Conservation (phyloP, 345 rosid species). For the Anastatica hierochuntica region DNA sequence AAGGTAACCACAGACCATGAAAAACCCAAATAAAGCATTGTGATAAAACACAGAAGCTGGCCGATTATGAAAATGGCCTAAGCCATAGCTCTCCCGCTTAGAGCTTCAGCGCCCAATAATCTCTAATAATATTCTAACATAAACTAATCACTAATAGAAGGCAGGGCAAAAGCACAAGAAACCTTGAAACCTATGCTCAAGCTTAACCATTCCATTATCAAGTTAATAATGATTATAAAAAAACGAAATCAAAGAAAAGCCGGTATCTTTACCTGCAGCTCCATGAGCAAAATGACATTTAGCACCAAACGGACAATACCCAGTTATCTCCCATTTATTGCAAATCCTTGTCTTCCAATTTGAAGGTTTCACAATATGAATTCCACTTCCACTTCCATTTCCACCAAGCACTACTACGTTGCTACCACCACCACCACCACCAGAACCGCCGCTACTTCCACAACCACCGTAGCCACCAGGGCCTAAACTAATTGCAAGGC, state of each 20-base stretch:
- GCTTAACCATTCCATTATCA: no score
- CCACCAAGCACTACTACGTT: conserved; percentile 28
- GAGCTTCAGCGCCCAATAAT: no score
- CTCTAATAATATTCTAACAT: no score
- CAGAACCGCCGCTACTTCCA: conserved; percentile 19
- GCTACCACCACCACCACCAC: conserved; percentile 16
- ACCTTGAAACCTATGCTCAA: no score
- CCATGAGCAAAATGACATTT: conserved; percentile 99
- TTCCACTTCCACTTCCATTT: conserved; percentile 29
- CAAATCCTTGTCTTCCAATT: conserved; percentile 98
- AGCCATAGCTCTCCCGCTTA: no score
- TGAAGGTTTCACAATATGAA: conserved; percentile 56
- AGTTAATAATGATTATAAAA: no score
- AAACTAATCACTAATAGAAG: no score
- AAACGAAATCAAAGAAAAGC: neutral
- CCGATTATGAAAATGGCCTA: no score
- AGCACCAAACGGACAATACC: conserved; percentile 90
- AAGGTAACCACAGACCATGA: neutral
- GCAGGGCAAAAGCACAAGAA: no score
- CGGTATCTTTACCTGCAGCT: conserved; percentile 44
- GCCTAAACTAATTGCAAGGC: conserved; percentile 89
- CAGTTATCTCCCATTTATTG: conserved; percentile 95
- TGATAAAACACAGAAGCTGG: neutral
- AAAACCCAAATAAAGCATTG: neutral
- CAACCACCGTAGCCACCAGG: conserved; percentile 71